These are phyloP conservation scores for Leccinum broughii DNA, from an alignment of 768 basidiomycete genomes.

Conservation along the genomic window DNA sequence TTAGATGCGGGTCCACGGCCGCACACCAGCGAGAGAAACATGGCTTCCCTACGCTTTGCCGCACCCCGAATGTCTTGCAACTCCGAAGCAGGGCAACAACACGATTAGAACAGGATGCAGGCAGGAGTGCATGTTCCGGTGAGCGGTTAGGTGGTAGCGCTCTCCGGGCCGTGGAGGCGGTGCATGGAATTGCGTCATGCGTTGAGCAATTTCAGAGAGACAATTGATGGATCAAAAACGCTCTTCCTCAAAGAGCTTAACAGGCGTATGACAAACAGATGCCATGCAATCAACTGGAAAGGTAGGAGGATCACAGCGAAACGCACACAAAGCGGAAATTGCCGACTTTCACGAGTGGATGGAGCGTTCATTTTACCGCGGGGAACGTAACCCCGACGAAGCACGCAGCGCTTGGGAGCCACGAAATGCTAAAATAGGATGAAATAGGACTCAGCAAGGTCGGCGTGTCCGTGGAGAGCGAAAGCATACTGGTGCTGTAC, in stretches of 20 bases:
- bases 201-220: slow-evolving; percentile 20
- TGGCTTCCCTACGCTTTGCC: slow-evolving; percentile 31
- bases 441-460: slow-evolving; percentile 14
- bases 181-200: slow-evolving; percentile 29
- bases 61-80: slow-evolving; percentile 30
- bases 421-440: slow-evolving; percentile 16
- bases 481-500: slow-evolving; percentile 14
- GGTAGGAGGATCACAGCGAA: slow-evolving; percentile 5
- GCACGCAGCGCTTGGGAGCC: slow-evolving; percentile 13
- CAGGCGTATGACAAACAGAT: slow-evolving; percentile 20
- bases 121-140: slow-evolving; percentile 31
- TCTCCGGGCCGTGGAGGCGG: slow-evolving; percentile 28
- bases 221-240: slow-evolving; percentile 31
- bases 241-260: slow-evolving; percentile 34
- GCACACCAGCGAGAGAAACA: slow-evolving; percentile 25
- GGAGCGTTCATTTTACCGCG: slow-evolving; percentile 20
- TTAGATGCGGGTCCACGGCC: slow-evolving; percentile 24
- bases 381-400: slow-evolving; percentile 8
- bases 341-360: slow-evolving; percentile 19
- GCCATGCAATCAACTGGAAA: slow-evolving; percentile 13
- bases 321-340: slow-evolving; percentile 28
- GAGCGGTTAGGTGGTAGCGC: slow-evolving; percentile 29
- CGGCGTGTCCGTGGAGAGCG: slow-evolving; percentile 33
- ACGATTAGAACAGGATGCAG: slow-evolving; percentile 34
- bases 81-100: slow-evolving; percentile 34